Conservation (phyloP, 1,139 yeast species). For the Entelexis paramagnoliae region DNA sequence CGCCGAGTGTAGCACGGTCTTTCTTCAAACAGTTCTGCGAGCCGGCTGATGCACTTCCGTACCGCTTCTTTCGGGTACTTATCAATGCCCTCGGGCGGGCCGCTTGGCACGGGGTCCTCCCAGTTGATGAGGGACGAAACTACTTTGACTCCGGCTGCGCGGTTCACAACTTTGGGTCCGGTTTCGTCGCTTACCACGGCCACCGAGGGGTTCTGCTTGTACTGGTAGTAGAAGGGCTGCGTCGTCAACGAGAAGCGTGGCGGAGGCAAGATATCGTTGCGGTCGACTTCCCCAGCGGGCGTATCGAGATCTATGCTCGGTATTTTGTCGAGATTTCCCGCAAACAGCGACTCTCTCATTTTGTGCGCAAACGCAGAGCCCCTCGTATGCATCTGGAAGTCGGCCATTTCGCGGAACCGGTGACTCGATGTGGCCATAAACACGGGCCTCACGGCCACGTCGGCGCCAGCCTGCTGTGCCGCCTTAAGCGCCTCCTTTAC, state of each 20-base stretch:
- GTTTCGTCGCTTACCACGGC: conserved; percentile 46
- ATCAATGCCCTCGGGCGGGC: conserved; percentile 38
- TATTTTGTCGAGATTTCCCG: conserved; percentile 37
- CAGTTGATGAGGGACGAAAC: conserved; percentile 36
- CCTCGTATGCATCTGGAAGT: conserved; percentile 65
- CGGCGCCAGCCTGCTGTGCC: conserved; percentile 25
- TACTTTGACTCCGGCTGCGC: conserved; percentile 29
- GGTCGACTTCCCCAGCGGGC: conserved; percentile 26
- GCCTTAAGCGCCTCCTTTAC: conserved; percentile 43
- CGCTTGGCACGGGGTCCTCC: conserved; percentile 40
- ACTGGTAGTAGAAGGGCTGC: conserved; percentile 65
- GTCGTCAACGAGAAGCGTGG: conserved; percentile 68
- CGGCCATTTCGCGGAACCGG: conserved; percentile 77
- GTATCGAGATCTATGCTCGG: conserved; percentile 28
- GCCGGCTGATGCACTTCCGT: conserved; percentile 43
- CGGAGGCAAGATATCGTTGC: conserved; percentile 74
- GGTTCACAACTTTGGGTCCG: conserved; percentile 30
- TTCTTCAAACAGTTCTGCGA: conserved; percentile 46
- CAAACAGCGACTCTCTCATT: conserved; percentile 36
- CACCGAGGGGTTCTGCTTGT: conserved; percentile 49
- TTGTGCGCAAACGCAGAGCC: conserved; percentile 43
- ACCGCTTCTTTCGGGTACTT: conserved; percentile 29
- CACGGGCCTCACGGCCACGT: conserved; percentile 45
- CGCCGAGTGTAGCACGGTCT: conserved; percentile 84
- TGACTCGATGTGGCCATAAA: conserved; percentile 63